Evolutionary conservation across 177 flowering plant species (phyloP), one percentile per base, ranked within the genome.

Genomic region (Vitis hybrid): DNA sequence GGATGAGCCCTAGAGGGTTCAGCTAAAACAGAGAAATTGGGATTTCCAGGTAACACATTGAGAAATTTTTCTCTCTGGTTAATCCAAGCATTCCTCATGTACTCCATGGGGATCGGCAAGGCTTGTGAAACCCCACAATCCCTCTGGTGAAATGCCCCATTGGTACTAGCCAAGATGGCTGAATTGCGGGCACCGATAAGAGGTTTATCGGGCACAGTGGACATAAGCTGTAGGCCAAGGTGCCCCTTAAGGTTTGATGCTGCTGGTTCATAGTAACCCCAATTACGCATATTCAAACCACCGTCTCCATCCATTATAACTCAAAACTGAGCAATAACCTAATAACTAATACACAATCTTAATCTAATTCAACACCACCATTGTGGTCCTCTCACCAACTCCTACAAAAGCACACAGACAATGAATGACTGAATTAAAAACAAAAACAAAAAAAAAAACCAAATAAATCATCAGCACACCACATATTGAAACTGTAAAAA

Each of bases 201-300:
- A 7, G 68, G 22, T 57, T 65, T 71, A 13, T 64, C 61, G 2
- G 60, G 68, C 50, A 64, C 20, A 53, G 50, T 19, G 0, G 74
- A 50, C 74, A 71, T 71, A 11, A 71, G 68, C 74, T 71, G 74
- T 50, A 71, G 68, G 13, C 74, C 74, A 9, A 71, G 63, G 55
- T 71, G 74, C 4, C 74, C 63, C 26, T 71, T 71, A 55, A 71
- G 10, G 63, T 34, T 34, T 34, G 74, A 64, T 5, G 65, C 13
- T 56, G 39, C 45, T 14, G 66, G 66, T 52, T 69, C 65, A 71
- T 64, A 71, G 65, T 64, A 65, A 56, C 74, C 68, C 74, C 74
- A 71, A 57, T 61, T 69, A 8, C 66, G 65, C 26, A 61, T 50
- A 50, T 65, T 65, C 61, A 71, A 58, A 49, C 64, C 54, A 22